phyloP scores from a whole-genome alignment of 2,329 filamentous ascomycete genomes.

The Colletotrichum spinosum region DNA sequence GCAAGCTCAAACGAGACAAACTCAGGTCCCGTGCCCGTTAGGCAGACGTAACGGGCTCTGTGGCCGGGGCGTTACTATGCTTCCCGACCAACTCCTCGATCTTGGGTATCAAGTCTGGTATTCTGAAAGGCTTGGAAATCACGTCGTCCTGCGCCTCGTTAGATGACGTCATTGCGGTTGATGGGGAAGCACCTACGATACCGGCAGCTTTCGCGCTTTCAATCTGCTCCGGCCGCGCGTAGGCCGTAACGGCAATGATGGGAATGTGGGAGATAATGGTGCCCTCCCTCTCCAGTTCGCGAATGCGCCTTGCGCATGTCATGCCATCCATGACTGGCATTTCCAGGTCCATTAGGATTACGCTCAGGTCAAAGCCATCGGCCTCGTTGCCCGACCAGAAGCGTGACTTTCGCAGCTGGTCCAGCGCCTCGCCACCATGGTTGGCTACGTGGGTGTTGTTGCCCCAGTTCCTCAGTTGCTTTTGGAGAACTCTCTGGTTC shows the following conservation, averaged over 20 bases:
- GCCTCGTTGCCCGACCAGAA: conserved; percentile 65
- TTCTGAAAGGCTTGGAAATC: conserved; percentile 84
- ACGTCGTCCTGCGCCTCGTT: conserved; percentile 69
- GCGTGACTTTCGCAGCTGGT: conserved; percentile 65
- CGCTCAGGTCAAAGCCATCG: conserved; percentile 66
- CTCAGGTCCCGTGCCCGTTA: background rate
- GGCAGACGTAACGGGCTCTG: conserved; percentile 14
- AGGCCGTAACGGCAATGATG: conserved; percentile 86
- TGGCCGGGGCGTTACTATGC: conserved; percentile 49
- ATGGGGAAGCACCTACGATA: conserved; percentile 66
- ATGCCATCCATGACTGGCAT: conserved; percentile 89
- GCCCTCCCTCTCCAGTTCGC: conserved; percentile 73
- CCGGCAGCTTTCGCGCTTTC: conserved; percentile 77
- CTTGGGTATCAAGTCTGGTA: conserved; percentile 76
- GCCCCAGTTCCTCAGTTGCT: conserved; percentile 70
- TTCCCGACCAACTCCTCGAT: conserved; percentile 68
- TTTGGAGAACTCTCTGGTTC: conserved; percentile 73
- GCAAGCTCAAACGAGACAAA: conserved; percentile 9
- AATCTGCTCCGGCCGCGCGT: conserved; percentile 80
- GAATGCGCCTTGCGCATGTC: conserved; percentile 76
- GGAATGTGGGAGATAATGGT: conserved; percentile 75
- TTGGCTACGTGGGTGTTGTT: conserved; percentile 73
- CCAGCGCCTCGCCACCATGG: conserved; percentile 72
- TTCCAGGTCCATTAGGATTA: conserved; percentile 84
- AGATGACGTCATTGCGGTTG: background rate